These are phyloP conservation scores for Plasmopara halstedii DNA, from an alignment of 352 stramenopile species.

Conservation along the genomic window DNA sequence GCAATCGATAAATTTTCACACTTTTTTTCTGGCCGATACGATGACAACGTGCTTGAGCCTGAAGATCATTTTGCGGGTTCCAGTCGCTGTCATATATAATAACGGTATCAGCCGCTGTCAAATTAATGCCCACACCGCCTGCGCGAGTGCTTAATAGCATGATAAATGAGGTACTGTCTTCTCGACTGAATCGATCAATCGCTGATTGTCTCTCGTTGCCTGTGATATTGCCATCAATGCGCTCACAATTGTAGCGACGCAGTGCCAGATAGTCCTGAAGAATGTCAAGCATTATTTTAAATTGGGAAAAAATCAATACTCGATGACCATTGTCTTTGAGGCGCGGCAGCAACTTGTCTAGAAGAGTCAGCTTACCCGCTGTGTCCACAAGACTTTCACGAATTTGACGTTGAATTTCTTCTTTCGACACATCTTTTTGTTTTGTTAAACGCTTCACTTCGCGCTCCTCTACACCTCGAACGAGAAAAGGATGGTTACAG, in stretches of 20 bases:
- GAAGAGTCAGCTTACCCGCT: slow-evolving; percentile 97
- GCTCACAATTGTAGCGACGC: slow-evolving; percentile 91
- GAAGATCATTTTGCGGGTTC: slow-evolving; percentile 96
- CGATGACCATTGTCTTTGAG: slow-evolving; percentile 94
- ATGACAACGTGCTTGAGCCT: slow-evolving; percentile 88
- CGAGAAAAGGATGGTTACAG: slow-evolving; percentile 92
- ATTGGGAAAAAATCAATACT: slow-evolving; percentile 98
- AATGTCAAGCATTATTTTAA: slow-evolving; percentile 99
- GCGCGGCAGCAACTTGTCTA: slow-evolving; percentile 98
- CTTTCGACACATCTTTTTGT: slow-evolving; percentile 37
- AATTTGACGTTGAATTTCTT: slow-evolving; percentile 55
- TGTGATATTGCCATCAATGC: slow-evolving; percentile 98
- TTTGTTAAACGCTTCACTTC: slow-evolving; percentile 56
- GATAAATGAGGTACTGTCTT: slow-evolving; percentile 81
- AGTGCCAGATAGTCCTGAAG: slow-evolving; percentile 96
- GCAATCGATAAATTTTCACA: slow-evolving; percentile 90
- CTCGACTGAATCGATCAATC: slow-evolving; percentile 87
- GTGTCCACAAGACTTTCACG: slow-evolving; percentile 88
- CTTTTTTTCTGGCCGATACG: slow-evolving; percentile 91
- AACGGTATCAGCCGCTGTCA: slow-evolving; percentile 85
- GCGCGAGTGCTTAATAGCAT: slow-evolving; percentile 98
- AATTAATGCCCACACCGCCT: slow-evolving; percentile 98
- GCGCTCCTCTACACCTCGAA: slow-evolving; percentile 83
- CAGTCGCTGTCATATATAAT: slow-evolving; percentile 98
- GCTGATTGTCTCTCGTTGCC: slow-evolving; percentile 92